Conservation (phyloP, 2,329 filamentous ascomycete genomes). For the Neobulgaria alba region DNA sequence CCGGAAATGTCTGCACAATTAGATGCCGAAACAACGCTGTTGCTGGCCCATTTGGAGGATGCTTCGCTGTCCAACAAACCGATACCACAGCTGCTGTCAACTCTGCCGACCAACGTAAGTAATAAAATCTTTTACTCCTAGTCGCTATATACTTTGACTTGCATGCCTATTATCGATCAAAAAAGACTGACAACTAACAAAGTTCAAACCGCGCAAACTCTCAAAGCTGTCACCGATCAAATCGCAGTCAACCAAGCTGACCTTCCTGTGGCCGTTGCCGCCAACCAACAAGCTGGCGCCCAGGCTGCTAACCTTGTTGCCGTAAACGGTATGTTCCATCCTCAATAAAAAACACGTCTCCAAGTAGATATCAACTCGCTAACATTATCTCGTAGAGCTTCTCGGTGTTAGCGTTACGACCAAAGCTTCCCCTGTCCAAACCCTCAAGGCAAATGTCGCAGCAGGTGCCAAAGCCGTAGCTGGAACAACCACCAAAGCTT, state of each 20-base stretch:
- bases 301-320: slow-evolving; percentile 15
- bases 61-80: slow-evolving; percentile 48
- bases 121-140: neutral
- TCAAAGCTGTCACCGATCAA: slow-evolving; percentile 39
- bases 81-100: slow-evolving; percentile 36
- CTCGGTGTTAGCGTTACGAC: slow-evolving; percentile 1
- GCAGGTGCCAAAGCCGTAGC: neutral
- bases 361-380: no score
- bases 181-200: neutral
- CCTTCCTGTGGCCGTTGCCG: slow-evolving; percentile 37
- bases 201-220: slow-evolving; percentile 28
- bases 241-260: slow-evolving; percentile 43
- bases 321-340: neutral
- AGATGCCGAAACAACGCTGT: slow-evolving; percentile 50
- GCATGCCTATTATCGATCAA: neutral
- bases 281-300: slow-evolving; percentile 36
- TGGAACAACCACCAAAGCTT: neutral
- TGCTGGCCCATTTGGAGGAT: slow-evolving; percentile 49
- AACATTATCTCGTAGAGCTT: neutral
- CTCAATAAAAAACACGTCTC: no score
- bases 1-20: slow-evolving; percentile 50
- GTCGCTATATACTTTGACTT: neutral
- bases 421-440: slow-evolving; percentile 1
- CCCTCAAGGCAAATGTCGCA: neutral
- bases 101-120: slow-evolving; percentile 31